Evolutionary conservation across 2,329 filamentous ascomycete genomes (phyloP), one percentile per base, ranked within the genome.

Genomic region (Verticillium nonalfalfae): DNA sequence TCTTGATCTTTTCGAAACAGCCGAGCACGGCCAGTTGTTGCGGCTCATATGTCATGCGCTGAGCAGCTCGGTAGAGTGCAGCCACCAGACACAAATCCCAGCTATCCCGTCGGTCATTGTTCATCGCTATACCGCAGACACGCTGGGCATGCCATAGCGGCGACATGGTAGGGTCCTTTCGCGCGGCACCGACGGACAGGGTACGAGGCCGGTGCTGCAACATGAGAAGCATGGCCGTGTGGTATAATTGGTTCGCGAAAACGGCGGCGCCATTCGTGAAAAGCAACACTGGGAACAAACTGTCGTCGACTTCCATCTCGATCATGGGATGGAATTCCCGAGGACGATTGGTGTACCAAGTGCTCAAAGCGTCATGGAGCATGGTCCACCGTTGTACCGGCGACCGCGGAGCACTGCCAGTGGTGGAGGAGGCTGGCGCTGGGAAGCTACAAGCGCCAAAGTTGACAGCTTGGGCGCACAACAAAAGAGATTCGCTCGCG

Each of bases 181-280:
- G 68, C 26, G 70, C 26, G 26, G 26, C 68, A 13, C 70, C 66
- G 1, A 71, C 67, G 7, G 69, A 70, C 4, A 77, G 68, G 2
- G 76, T 79, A 4, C 78, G 75, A 18, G 83, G 82, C 62, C 78
- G 79, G 65, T 79, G 76, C 61, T 79, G 79, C 18, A 85, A 74
- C 60, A 85, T 70, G 0, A 84, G 68, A 7, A 84, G 68, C 73
- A 82, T 81, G 2, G 81, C 80, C 1, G 82, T 82, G 64, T 85
- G 83, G 66, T 84, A 85, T 2, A 85, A 71, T 65, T 85, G 82
- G 63, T 84, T 85, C 2, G 80, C 82, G 0, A 83, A 68, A 18
- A 84, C 68, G 0, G 77, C 70, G 13, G 74, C 73, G 26, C 69
- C 73, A 64, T 69, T 76, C 59, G 73, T 75, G 61, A 75, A 76